phyloP scores from a whole-genome alignment of 208 protist genomes.

The Leishmania arabica region DNA sequence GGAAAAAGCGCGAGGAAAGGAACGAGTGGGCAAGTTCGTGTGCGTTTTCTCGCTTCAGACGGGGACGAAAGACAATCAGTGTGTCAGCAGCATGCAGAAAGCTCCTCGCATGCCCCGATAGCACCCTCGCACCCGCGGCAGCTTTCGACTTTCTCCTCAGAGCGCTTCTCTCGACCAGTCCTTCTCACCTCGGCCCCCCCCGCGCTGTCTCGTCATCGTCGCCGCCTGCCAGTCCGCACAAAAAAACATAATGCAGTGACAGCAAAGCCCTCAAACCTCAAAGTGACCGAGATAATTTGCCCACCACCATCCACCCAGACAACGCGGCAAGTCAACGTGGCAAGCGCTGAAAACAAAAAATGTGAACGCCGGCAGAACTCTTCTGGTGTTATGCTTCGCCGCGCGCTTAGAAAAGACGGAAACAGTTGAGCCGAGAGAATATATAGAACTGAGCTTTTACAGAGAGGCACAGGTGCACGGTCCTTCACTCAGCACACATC shows the following conservation, averaged over 20 bases:
- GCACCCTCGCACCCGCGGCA: too few species aligned
- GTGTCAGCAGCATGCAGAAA: background rate
- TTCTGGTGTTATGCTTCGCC: too few species aligned
- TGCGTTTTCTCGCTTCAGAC: background rate
- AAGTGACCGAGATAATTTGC: too few species aligned
- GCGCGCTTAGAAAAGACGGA: background rate
- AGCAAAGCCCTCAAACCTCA: too few species aligned
- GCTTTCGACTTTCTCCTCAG: background rate
- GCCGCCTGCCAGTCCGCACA: too few species aligned
- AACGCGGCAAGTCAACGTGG: too few species aligned
- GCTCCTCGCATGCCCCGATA: background rate
- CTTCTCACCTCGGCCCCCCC: background rate
- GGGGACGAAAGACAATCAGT: background rate
- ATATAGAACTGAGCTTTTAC: too few species aligned
- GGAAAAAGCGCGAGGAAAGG: background rate
- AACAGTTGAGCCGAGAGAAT: background rate
- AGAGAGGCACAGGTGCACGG: too few species aligned
- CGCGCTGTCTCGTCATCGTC: background rate
- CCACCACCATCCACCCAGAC: too few species aligned
- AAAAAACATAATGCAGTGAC: background rate
- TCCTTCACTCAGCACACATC: too few species aligned
- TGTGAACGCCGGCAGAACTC: too few species aligned
- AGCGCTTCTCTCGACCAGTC: background rate
- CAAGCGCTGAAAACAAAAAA: too few species aligned
- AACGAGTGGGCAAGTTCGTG: background rate